Evolutionary conservation across 306 rosid genomes (phyloP).

Genomic region (Glycyrrhiza uralensis): DNA sequence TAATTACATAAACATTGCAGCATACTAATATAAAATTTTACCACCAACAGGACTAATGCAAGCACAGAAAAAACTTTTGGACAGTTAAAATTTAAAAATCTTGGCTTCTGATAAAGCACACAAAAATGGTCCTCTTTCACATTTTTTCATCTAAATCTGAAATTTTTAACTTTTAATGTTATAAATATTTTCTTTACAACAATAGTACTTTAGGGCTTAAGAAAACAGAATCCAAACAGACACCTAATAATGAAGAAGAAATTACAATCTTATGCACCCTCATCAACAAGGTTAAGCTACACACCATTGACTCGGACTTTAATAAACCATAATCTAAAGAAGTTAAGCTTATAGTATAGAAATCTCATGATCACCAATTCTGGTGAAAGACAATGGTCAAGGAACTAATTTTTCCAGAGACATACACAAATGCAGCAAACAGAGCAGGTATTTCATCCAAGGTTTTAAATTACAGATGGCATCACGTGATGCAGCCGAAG

Average conservation of each 20-base stretch:
- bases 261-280: neutral
- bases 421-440: neutral
- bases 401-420: neutral
- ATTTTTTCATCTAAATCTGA: neutral
- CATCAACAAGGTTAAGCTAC: neutral
- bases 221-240: neutral
- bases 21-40: neutral
- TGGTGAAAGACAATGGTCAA: neutral
- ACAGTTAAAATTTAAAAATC: neutral
- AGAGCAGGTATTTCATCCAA: neutral
- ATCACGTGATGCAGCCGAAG: neutral
- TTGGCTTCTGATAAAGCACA: slow-evolving; percentile 4
- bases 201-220: neutral
- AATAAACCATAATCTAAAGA: slow-evolving; percentile 7
- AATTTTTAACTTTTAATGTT: neutral
- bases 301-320: neutral
- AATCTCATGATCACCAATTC: neutral
- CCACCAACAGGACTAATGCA: neutral
- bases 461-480: neutral
- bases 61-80: neutral
- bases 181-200: neutral
- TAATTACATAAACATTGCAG: neutral
- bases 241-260: neutral
- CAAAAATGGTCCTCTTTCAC: neutral
- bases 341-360: neutral